A percentile compares a stretch with the other conserved stretches of the same genome.
Evolutionary conservation across 176 grass and related monocot species (phyloP).

Genomic region (Triticum urartu): DNA sequence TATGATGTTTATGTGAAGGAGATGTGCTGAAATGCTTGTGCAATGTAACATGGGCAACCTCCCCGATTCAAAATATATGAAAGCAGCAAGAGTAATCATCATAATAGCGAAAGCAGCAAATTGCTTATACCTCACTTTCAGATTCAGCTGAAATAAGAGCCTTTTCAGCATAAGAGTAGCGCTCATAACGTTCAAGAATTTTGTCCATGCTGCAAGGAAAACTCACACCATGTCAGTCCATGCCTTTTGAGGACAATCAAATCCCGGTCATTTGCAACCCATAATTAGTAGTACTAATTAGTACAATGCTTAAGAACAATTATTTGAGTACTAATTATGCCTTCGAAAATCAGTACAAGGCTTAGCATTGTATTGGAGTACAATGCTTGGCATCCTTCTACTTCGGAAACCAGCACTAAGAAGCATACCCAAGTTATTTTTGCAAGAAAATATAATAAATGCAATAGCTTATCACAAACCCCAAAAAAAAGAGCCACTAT

Average conservation of each 20-base stretch:
- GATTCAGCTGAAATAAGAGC: slow-evolving; percentile 55
- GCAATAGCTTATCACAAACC: not conserved
- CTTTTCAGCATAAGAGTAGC: slow-evolving; percentile 73
- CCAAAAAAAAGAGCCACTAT: not conserved
- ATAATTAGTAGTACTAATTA: not conserved
- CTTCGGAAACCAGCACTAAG: not conserved
- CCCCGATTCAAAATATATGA: not conserved
- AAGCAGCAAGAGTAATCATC: not conserved
- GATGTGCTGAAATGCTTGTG: not conserved
- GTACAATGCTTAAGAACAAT: no score
- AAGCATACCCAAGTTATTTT: not conserved
- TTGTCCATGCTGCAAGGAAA: slow-evolving; percentile 56
- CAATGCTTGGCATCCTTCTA: not conserved
- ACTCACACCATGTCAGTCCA: not conserved
- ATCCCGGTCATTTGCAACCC: not conserved
- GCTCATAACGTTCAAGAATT: slow-evolving; percentile 78
- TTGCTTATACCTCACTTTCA: slow-evolving; percentile 57
- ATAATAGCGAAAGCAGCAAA: not conserved
- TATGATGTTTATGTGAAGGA: not conserved
- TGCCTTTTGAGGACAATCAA: not conserved
- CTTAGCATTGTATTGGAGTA: no score
- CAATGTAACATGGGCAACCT: not conserved
- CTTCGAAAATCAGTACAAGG: no score
- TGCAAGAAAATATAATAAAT: not conserved
- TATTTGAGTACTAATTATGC: no score